Percentiles rank a stretch among this genome's conserved stretches.
These are phyloP conservation scores for Lepidium sativum DNA, from an alignment of 345 rosid genomes.

Conservation along the genomic window DNA sequence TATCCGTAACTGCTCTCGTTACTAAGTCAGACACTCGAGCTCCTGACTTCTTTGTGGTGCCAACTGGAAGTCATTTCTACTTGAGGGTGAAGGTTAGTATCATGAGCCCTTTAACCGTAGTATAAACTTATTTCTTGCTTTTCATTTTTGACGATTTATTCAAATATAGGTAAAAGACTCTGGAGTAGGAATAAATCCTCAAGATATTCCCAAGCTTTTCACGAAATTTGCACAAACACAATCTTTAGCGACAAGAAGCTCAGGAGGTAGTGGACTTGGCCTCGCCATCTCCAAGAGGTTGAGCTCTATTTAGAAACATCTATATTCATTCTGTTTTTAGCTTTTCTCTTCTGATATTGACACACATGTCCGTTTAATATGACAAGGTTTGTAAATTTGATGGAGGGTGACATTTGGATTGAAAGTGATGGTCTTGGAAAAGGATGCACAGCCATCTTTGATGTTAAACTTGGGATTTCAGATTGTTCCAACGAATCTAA, in stretches of 20 bases:
- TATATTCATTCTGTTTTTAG: background rate
- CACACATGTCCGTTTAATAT: conserved; percentile 1
- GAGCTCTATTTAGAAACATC: background rate
- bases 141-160: background rate
- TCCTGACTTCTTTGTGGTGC: conserved; percentile 56
- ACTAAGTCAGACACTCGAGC: conserved; percentile 60
- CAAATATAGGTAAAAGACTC: conserved; percentile 74
- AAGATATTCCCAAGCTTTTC: conserved; percentile 78
- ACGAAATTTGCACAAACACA: conserved; percentile 89
- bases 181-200: conserved; percentile 77
- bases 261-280: conserved; percentile 92
- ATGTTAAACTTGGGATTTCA: conserved; percentile 68
- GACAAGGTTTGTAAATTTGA: conserved; percentile 87
- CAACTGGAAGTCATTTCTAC: conserved; percentile 70
- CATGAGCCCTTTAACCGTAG: background rate
- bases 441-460: conserved; percentile 80
- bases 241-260: conserved; percentile 48
- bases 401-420: conserved; percentile 96
- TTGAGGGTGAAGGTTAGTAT: conserved; percentile 72
- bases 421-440: conserved; percentile 95
- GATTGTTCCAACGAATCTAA: conserved; percentile 47
- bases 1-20: conserved; percentile 65
- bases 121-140: background rate
- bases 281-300: conserved; percentile 98
- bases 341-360: conserved; percentile 3